phyloP scores from a whole-genome alignment of 108 stramenopile species.

The Skeletonema marinoi region DNA sequence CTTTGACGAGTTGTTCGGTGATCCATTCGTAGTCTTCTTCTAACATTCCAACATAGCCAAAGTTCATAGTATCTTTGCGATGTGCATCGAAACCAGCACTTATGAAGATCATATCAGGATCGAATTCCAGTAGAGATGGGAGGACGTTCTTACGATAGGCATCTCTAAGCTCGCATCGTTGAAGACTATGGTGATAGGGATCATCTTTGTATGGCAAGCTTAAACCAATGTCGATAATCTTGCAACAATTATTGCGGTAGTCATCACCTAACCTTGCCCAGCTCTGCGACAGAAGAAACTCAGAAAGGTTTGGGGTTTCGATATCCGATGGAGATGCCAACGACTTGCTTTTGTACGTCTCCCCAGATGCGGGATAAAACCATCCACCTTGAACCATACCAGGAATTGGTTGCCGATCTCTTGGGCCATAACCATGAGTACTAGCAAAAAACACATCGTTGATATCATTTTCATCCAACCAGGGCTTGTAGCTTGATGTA shows the following conservation, averaged over 20 bases:
- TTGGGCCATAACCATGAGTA: constrained; percentile 91
- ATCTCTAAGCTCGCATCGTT: constrained; percentile 85
- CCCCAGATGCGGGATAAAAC: constrained; percentile 91
- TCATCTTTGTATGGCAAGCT: constrained; percentile 71
- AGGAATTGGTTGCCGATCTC: constrained; percentile 63
- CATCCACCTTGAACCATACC: constrained; percentile 67
- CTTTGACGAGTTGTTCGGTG: constrained; percentile 90
- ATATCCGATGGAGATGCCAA: constrained; percentile 63
- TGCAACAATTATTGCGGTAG: constrained; percentile 74
- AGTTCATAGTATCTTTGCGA: constrained; percentile 89
- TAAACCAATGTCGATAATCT: constrained; percentile 87
- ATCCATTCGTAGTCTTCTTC: constrained; percentile 98
- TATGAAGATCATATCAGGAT: constrained; percentile 97
- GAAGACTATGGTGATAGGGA: constrained; percentile 71
- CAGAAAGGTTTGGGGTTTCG: constrained; percentile 71
- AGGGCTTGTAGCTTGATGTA: constrained; percentile 81
- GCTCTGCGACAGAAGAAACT: constrained; percentile 83
- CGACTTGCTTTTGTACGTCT: constrained; percentile 64
- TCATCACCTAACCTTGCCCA: constrained; percentile 90
- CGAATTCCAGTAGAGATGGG: constrained; percentile 83
- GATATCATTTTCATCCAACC: constrained; percentile 91
- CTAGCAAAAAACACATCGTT: constrained; percentile 91
- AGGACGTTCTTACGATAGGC: constrained; percentile 86
- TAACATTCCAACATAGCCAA: constrained; percentile 94
- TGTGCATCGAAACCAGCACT: constrained; percentile 99